Percentiles rank a stretch among this genome's conserved stretches.
These are phyloP conservation scores for Trypanosoma theileri DNA, from an alignment of 208 protist species.

Conservation along the genomic window DNA sequence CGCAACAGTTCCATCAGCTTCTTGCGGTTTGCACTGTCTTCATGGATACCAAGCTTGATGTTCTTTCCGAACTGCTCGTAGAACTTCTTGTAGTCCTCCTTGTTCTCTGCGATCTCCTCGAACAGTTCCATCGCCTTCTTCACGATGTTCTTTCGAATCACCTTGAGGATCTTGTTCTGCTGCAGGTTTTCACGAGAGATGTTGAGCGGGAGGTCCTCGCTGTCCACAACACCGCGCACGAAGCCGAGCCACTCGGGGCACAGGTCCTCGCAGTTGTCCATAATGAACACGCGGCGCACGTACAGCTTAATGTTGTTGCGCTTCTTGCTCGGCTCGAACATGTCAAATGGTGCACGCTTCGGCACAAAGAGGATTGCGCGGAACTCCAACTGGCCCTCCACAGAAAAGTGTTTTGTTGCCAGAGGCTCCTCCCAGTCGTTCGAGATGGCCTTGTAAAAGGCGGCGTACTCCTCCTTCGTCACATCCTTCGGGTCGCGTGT, in stretches of 20 bases:
- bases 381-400: constrained; percentile 98
- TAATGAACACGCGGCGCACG: constrained; percentile 98
- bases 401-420: constrained; percentile 97
- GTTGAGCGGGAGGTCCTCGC: constrained; percentile 98
- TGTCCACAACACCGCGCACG: constrained; percentile 97
- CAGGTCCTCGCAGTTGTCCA: constrained; percentile 98
- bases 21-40: constrained; percentile 94
- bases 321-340: constrained; percentile 98
- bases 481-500: constrained; percentile 95
- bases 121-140: constrained; percentile 98
- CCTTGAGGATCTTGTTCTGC: constrained; percentile 98
- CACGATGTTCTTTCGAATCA: constrained; percentile 98
- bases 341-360: constrained; percentile 96
- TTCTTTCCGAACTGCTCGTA: constrained; percentile 98
- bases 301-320: constrained; percentile 98
- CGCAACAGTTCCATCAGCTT: constrained; percentile 96
- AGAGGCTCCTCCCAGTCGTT: constrained; percentile 99
- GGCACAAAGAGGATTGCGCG: constrained; percentile 96
- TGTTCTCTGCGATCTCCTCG: constrained; percentile 95
- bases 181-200: constrained; percentile 99
- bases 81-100: constrained; percentile 98
- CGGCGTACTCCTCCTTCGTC: constrained; percentile 97
- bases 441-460: constrained; percentile 97
- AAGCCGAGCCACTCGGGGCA: constrained; percentile 98
- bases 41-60: constrained; percentile 98